Evolutionary conservation across 768 basidiomycete genomes (phyloP), one percentile per base, ranked within the genome.

Genomic region (Scleroderma citrinum): DNA sequence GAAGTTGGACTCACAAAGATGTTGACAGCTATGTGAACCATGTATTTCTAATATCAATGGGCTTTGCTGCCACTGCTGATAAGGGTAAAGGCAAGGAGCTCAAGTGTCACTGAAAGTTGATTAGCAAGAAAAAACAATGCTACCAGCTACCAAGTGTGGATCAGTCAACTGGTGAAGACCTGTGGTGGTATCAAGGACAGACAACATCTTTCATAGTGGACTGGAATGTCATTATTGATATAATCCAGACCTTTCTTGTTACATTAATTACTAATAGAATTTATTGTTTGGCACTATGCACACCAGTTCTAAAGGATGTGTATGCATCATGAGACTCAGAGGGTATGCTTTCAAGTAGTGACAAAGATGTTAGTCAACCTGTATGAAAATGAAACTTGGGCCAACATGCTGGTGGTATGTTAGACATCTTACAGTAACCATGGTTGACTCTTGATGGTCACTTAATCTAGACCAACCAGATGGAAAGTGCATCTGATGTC

Each of bases 291-390:
- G 48, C 48, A 43, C 19, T 49, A 13, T 12, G 12, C 14, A 10
- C 12, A 23, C 13, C 30, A 14, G 35, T 49, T 44, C 29, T 42
- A 17, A 20, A 34, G 11, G 13, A 31, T 16, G 14, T 44, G 5
- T 49, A 49, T 24, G 21, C 29, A 16, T 49, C 42, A 2, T 49
- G 48, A 42, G 48, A 44, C 26, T 42, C 42, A 11, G 30, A 49
- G 23, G 41, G 13, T 42, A 5, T 5, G 20, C 24, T 36, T 21
- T 36, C 0, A 20, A 38, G 20, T n/a, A 17, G 38, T 11, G 16
- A 47, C 11, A 20, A n/a, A 7, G 8, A 38, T 19, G n/a, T n/a
- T n/a, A n/a, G n/a, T n/a, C n/a, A n/a, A n/a, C n/a, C n/a, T n/a
- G n/a, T n/a, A 20, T n/a, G 11, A 20, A 17, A 10, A 20, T 7